Base-by-base conservation (phyloP, 305 asterid species). In the Coffea humblotiana region DNA sequence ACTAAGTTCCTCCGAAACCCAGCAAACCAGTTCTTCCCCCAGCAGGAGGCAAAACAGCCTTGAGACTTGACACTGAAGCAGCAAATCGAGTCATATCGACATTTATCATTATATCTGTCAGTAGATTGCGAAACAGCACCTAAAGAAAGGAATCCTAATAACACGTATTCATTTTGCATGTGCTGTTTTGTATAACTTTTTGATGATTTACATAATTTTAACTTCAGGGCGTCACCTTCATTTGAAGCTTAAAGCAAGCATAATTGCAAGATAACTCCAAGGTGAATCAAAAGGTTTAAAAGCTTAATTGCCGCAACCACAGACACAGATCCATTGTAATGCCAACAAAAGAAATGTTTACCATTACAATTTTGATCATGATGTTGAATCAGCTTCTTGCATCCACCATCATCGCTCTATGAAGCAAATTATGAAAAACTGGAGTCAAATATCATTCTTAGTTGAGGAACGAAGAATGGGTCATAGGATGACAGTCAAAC, bases 371-470 rank as follows among this genome's bases (percentile, higher is more conserved):
- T 85, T 71, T 79, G 75, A 19, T 77, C 80, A 29, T 78, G 83
- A 2, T 49, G 74, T 35, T 77, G 67, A 35, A 16, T 75, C 77
- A 49, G 74, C 81, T 77, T 82, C 84, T 78, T 69, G 83, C 74
- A 54, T 70, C 80, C 86, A 65, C 83, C 82, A 72, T 75, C 84
- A 71, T 79, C 91, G 48, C 52, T 52, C 97, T 93, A 84, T 67
- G 48, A 69, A 82, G 84, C 23, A 74, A 56, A 68, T 49, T 8
- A 23, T 6, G 43, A 43, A 25, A 76, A 72, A 82, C 14, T 18
- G 72, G 43, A 61, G 67, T 81, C 75, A 35, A 81, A 48, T 43
- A 4, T 58, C 61, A 6, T 61, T 56, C n/a, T 68, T 37, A 35
- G 58, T 43, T 71, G 21, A 10, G 58, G 45, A 75, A 68, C 65